A percentile compares a stretch with the other conserved stretches of the same genome.
These are phyloP conservation scores for Aureobasidium leucospermi DNA, from an alignment of 2,329 filamentous ascomycete species.

Conservation along the genomic window DNA sequence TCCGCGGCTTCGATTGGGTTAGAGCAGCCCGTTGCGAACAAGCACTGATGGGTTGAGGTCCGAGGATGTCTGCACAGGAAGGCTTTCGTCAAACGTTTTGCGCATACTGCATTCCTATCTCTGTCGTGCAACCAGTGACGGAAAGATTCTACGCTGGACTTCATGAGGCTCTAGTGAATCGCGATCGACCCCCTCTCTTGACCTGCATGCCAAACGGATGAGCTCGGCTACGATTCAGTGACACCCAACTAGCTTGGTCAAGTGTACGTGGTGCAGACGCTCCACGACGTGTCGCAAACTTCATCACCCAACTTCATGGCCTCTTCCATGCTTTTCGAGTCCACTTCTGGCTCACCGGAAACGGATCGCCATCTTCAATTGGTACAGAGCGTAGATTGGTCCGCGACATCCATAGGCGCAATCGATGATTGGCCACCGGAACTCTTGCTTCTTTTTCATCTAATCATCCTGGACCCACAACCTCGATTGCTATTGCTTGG, in stretches of 20 bases:
- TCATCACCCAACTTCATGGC: background rate
- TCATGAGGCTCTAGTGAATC: background rate
- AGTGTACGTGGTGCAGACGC: background rate
- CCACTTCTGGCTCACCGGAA: background rate
- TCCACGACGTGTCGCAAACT: background rate
- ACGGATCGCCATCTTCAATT: slow-evolving; percentile 1
- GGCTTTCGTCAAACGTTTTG: background rate
- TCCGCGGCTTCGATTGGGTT: background rate
- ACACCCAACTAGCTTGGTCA: background rate
- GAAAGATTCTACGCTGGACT: background rate
- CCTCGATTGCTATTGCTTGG: slow-evolving; percentile 15
- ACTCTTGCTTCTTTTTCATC: slow-evolving; percentile 14
- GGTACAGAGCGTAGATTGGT: slow-evolving; percentile 13
- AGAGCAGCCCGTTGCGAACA: background rate
- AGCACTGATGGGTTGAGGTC: background rate
- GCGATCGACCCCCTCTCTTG: background rate
- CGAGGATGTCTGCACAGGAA: too few species aligned
- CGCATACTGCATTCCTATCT: background rate
- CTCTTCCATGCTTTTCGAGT: background rate
- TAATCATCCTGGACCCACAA: slow-evolving; percentile 16
- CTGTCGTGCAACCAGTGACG: background rate
- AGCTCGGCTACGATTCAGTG: background rate
- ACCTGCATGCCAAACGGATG: background rate
- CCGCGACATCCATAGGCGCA: slow-evolving; percentile 14
- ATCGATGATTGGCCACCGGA: slow-evolving; percentile 14